Conservation (phyloP, 768 basidiomycete genomes). For the Thelephora aurantiotincta region DNA sequence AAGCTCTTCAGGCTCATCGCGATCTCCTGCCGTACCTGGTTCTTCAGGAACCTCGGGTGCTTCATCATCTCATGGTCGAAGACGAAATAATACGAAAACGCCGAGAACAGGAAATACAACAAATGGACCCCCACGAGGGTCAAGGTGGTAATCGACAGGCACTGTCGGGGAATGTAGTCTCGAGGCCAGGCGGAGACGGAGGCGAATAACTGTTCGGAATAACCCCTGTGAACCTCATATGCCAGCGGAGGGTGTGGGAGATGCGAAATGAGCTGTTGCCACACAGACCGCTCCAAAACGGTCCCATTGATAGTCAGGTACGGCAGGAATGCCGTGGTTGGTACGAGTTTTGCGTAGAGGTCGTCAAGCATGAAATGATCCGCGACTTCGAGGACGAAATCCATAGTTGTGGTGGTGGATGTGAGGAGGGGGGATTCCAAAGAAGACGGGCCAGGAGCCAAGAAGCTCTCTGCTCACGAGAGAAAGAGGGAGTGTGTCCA, state of each 20-base stretch:
- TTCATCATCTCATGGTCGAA: constrained; percentile 95
- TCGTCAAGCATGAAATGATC: constrained; percentile 70
- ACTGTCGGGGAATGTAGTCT: constrained; percentile 67
- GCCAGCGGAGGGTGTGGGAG: constrained; percentile 44
- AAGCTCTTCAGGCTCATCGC: constrained; percentile 58
- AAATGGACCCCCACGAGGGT: constrained; percentile 72
- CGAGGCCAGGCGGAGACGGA: constrained; percentile 69
- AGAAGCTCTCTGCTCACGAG: not conserved
- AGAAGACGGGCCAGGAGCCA: not conserved
- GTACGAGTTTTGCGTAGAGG: constrained; percentile 65
- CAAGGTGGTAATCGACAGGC: constrained; percentile 53
- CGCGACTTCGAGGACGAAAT: constrained; percentile 56
- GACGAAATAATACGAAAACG: constrained; percentile 66
- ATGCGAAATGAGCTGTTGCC: constrained; percentile 38
- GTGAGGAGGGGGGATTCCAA: not conserved
- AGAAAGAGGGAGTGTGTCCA: not conserved
- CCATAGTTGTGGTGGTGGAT: constrained; percentile 36
- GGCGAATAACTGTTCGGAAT: constrained; percentile 6
- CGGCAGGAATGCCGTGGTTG: constrained; percentile 23
- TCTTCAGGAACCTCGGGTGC: constrained; percentile 86
- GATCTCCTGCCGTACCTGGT: constrained; percentile 80
- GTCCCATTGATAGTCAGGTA: constrained; percentile 10
- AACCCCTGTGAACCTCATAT: constrained; percentile 18
- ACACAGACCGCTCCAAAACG: constrained; percentile 24
- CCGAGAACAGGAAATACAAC: constrained; percentile 85